These are phyloP conservation scores for Pulicaria dysenterica DNA, from an alignment of 129 eudicot species.

Conservation along the genomic window DNA sequence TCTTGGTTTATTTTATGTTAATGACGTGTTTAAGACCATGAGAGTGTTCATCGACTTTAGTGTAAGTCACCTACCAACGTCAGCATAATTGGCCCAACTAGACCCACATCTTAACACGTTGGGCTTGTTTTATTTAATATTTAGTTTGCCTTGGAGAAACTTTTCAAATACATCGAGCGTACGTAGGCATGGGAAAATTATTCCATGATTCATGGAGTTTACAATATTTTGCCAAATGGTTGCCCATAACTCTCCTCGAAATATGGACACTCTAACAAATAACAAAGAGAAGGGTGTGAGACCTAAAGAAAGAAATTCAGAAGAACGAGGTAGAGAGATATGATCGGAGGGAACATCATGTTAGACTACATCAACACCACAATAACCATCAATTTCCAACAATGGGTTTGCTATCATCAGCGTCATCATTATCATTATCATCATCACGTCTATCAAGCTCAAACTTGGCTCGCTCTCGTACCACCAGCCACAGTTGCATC, in stretches of 20 bases:
- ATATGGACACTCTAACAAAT: conserved; percentile 25
- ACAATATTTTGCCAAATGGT: conserved; percentile 34
- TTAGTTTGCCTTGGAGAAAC: too few relatives aligned
- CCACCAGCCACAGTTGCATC: conserved; percentile 30
- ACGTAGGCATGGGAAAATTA: neutral
- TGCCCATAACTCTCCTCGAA: conserved; percentile 23
- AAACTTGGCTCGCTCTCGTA: conserved; percentile 25
- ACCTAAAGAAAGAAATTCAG: conserved; percentile 24
- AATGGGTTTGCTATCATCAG: conserved; percentile 33
- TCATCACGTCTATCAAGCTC: conserved; percentile 23
- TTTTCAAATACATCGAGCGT: neutral
- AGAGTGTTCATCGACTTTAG: too few relatives aligned
- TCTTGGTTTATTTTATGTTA: too few relatives aligned
- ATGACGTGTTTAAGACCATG: too few relatives aligned
- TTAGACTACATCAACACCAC: conserved; percentile 20
- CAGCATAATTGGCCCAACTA: too few relatives aligned
- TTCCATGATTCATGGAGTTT: conserved; percentile 28
- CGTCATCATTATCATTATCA: conserved; percentile 17
- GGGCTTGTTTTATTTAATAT: too few relatives aligned
- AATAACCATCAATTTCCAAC: conserved; percentile 17
- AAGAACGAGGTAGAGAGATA: conserved; percentile 32
- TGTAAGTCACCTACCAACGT: too few relatives aligned
- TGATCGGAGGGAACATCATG: conserved; percentile 23
- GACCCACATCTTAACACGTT: too few relatives aligned
- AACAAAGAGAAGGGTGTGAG: conserved; percentile 17